Evolutionary conservation across 768 basidiomycete genomes (phyloP).

Genomic region (Russula vinacea): DNA sequence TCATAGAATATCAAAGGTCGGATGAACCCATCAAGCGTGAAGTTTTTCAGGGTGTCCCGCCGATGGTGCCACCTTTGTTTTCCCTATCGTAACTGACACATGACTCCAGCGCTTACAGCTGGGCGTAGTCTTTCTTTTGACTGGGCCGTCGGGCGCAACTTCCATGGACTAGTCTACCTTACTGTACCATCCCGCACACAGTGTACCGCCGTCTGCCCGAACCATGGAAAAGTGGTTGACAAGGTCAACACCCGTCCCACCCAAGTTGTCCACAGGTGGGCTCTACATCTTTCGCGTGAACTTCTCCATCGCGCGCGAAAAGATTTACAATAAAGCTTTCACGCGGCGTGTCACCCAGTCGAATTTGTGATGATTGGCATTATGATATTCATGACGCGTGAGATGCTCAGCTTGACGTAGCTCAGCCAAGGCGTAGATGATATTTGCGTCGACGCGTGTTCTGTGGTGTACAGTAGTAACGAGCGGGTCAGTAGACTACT

Average conservation of each 20-base stretch:
- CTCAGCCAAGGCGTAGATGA: conserved; percentile 46
- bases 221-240: conserved; percentile 36
- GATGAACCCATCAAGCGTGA: too few relatives aligned
- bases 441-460: conserved; percentile 57
- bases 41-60: too few relatives aligned
- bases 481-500: conserved; percentile 51
- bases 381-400: conserved; percentile 52
- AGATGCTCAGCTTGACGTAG: conserved; percentile 38
- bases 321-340: conserved; percentile 39
- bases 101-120: conserved; percentile 62
- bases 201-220: conserved; percentile 25
- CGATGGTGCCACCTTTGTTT: too few relatives aligned
- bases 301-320: conserved; percentile 43
- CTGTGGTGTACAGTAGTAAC: conserved; percentile 60
- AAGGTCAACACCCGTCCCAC: conserved; percentile 33
- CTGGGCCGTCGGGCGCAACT: conserved; percentile 41
- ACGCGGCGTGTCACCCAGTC: conserved; percentile 52
- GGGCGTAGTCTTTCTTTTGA: conserved; percentile 44
- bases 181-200: conserved; percentile 32
- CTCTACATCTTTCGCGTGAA: conserved; percentile 48
- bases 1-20: too few relatives aligned
- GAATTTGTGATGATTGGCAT: conserved; percentile 61
- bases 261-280: conserved; percentile 37
- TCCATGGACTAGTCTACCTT: conserved; percentile 37
- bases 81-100: conserved; percentile 1